A percentile compares a stretch with the other conserved stretches of the same genome.
Evolutionary conservation across 2,329 filamentous ascomycete species (phyloP).

Genomic region (Dactylellina leptospora): DNA sequence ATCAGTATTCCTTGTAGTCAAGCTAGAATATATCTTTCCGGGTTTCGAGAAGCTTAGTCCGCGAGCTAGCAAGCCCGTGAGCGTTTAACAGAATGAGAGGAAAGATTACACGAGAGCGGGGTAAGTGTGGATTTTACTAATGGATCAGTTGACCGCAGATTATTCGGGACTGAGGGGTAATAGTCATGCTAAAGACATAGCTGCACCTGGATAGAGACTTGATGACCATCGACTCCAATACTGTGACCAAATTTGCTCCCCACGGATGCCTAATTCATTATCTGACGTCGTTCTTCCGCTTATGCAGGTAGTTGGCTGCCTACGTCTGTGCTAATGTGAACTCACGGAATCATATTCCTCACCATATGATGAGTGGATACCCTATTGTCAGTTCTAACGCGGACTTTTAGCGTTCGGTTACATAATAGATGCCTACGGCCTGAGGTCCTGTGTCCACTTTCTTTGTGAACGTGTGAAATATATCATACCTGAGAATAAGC

Average conservation of each 20-base stretch:
- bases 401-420: constrained; percentile 11
- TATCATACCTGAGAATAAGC: no score
- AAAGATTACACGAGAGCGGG: constrained; percentile 52
- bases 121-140: constrained; percentile 12
- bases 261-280: constrained; percentile 48
- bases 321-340: constrained; percentile 26
- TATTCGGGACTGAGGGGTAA: constrained; percentile 17
- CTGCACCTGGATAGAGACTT: constrained; percentile 2
- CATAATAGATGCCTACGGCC: constrained; percentile 20
- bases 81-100: no score
- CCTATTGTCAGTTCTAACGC: neutral
- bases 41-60: constrained; percentile 46
- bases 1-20: constrained; percentile 8
- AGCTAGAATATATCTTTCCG: constrained; percentile 50
- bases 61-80: constrained; percentile 4
- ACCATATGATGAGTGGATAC: neutral
- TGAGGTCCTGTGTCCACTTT: neutral
- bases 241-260: constrained; percentile 25
- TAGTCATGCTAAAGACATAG: neutral
- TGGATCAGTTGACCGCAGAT: constrained; percentile 43
- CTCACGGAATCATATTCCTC: neutral
- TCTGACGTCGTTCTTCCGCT: constrained; percentile 37
- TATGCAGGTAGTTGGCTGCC: constrained; percentile 46
- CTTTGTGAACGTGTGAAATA: neutral
- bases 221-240: constrained; percentile 25